Evolutionary conservation across 768 basidiomycete genomes (phyloP).

Genomic region (Termitomyces bulborhizus): DNA sequence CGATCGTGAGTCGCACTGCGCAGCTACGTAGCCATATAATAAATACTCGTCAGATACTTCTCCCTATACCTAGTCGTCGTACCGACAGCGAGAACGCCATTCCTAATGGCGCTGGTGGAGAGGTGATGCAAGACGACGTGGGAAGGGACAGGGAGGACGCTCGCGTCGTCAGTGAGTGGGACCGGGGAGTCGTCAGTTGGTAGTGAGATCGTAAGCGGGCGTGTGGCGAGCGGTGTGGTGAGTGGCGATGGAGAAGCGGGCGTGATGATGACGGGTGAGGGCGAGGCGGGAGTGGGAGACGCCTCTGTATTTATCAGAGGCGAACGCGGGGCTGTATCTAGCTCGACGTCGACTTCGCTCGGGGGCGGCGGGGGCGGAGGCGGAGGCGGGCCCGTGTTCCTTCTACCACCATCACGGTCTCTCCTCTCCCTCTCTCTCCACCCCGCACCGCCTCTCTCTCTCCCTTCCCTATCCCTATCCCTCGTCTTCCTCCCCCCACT

Average conservation of each 20-base stretch:
- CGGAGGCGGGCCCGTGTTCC: neutral
- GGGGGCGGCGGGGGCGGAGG: slow-evolving; percentile 14
- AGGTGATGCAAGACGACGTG: slow-evolving; percentile 94
- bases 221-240: neutral
- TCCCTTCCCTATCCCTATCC: slow-evolving; percentile 9
- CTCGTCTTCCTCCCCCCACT: slow-evolving; percentile 5
- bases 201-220: slow-evolving; percentile 12
- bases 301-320: too few relatives aligned
- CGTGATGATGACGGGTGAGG: neutral
- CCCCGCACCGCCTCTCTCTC: slow-evolving; percentile 20
- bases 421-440: slow-evolving; percentile 14
- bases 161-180: slow-evolving; percentile 77
- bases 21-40: slow-evolving; percentile 61
- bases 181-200: slow-evolving; percentile 22
- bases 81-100: slow-evolving; percentile 88
- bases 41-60: slow-evolving; percentile 89
- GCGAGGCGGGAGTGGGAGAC: neutral
- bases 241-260: neutral
- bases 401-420: slow-evolving; percentile 21
- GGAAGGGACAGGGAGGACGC: slow-evolving; percentile 86
- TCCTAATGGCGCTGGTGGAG: slow-evolving; percentile 91
- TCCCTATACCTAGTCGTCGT: slow-evolving; percentile 87
- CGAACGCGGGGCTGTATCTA: neutral
- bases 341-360: slow-evolving; percentile 10
- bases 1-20: too few relatives aligned